Evolutionary conservation across 2,329 filamentous ascomycete species (phyloP), one percentile per base, ranked within the genome.

Genomic region (Orbilia quercus): DNA sequence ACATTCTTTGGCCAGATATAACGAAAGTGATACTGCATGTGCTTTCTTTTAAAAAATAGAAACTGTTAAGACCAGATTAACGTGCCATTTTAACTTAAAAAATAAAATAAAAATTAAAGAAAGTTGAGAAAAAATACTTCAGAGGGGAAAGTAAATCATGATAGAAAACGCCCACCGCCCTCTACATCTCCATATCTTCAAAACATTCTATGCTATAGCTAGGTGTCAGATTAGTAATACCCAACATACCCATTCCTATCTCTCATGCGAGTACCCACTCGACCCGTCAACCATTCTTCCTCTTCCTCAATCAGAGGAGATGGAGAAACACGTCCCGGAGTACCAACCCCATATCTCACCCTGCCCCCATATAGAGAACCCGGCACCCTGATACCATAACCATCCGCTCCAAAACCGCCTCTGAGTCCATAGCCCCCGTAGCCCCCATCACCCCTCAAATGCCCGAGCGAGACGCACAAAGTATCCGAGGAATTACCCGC

Each of bases 401-500:
- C 5, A 14, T 14, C 36, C 36, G 23, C 25, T n/a, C 18, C 28
- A 14, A 11, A 16, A 7, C 42, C 40, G 22, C 5, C 20, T 42
- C 51, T 11, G 40, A 25, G 38, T 23, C 45, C 36, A 31, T 31
- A 42, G 18, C 36, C 40, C 34, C n/a, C 42, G 20, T 36, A 28
- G 3, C 11, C 12, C 5, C 50, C 50, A 7, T 47, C 16, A 12
- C 31, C 7, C 45, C 40, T 36, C n/a, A 65, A n/a, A 36, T 59
- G 25, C 9, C 59, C 47, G 20, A 58, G n/a, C 12, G 36, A 62
- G 2, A 65, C 25, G 54, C 25, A 42, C 5, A 72, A 34, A 11
- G 45, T 23, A 18, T 65, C 57, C 18, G 67, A 44, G 7, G 51
- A 59, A 44, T 59, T 65, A 11, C 45, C 48, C 22, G 28, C 7